Base-by-base conservation (phyloP, 768 basidiomycete genomes). In the Pleurotus pulmonarius region DNA sequence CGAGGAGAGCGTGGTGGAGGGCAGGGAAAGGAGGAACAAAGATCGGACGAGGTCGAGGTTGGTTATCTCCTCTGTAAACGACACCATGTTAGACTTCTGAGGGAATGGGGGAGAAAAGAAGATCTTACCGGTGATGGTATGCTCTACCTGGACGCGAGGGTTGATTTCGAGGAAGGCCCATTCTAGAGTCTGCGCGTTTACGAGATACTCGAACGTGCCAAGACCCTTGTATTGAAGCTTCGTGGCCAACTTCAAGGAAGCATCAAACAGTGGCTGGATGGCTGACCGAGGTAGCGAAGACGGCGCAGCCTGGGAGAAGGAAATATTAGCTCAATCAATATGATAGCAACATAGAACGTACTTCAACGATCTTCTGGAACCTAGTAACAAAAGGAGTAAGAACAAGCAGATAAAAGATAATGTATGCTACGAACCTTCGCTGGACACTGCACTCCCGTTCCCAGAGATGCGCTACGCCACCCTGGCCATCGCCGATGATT, bases 381-480 rank as follows among this genome's bases (percentile, higher is more conserved):
- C 72, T 73, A 43, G 3, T 26, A 39, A 11, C 56, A 48, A 22
- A n/a, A 20, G 37, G n/a, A 13, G 44, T 45, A 22, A 53, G 20
- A 22, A 56, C 20, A 16, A n/a, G n/a, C 37, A 6, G 9, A 26
- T 5, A 18, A 8, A n/a, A 16, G n/a, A 7, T 11, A 5, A 26
- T 7, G 25, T 1, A 7, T 5, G 53, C 3, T 8, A 43, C 61
- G 29, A 86, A 90, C 65, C 92, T 78, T 61, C 93, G 77, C 70
- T 95, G 93, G 2, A 95, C 90, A 46, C 92, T 94, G 66, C 93
- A 95, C 68, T 95, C 93, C 61, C 93, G 85, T 70, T 94, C 93
- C 69, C 93, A 94, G 45, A 94, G 77, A 68, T 94, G 92, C 46
- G 89, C 87, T 20, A 87, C 85, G 70, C 86, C 86, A 26, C 92